Evolutionary conservation across 768 basidiomycete species (phyloP), one percentile per base, ranked within the genome.

Genomic region (Collybia sp.): DNA sequence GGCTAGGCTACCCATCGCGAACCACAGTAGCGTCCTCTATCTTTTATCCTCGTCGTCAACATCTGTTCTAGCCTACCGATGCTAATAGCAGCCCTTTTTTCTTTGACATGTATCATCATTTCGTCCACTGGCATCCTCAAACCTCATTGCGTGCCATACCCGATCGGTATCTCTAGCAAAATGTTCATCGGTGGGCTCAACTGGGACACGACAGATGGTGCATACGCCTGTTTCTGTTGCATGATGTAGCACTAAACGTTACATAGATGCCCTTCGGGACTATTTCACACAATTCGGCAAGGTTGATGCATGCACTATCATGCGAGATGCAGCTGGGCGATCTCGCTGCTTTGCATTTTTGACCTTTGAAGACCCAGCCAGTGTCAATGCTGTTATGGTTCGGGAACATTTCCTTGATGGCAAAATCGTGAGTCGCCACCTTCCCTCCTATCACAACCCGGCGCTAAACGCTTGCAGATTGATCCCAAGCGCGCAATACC

Each of bases 401-500:
- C 79, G 90, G 55, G 91, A 94, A 63, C 96, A 99, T 62, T 83
- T 85, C 59, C 76, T 99, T 18, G 96, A 99, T 62, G 96, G 96
- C 46, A 98, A 98, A 74, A 90, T 93, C 56, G 96, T 97, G 65
- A 67, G 93, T 76, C 6, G 25, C n/a, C 10, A 18, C 35, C 13
- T 6, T 10, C 45, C 39, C 52, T 47, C 55, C 35, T 49, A 45
- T 37, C 42, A 44, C 40, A 45, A 15, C 13, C 34, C 38, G 40
- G 33, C 8, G 30, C 34, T 32, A 2, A 30, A 49, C 38, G n/a
- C 43, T 41, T 33, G 11, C 61, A 99, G 95, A 99, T 99, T 63
- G 96, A 99, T 60, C 96, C 96, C n/a, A 99, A 99, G 70, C 84
- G 95, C 45, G 96, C 96, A 2, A 96, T 98, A 53, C 96, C 96